Evolutionary conservation across 345 rosid species (phyloP).

Genomic region (Jatropha curcas): DNA sequence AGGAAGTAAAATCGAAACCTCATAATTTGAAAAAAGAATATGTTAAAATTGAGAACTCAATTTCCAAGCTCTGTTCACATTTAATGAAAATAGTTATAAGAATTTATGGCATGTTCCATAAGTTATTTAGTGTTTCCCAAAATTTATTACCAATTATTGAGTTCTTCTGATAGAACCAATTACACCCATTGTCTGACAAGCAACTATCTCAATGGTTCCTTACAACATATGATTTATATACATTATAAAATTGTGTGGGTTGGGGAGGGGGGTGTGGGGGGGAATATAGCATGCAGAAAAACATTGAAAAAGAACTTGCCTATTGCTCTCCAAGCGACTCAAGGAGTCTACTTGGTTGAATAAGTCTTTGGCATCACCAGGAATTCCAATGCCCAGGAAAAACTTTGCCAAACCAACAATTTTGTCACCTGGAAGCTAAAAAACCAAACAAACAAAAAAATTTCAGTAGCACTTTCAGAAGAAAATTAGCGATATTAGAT

Average conservation of each 20-base stretch:
- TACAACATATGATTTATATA: not conserved
- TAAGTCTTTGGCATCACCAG: constrained; percentile 84
- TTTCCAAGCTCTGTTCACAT: not conserved
- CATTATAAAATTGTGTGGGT: not conserved
- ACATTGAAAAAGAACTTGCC: constrained; percentile 44
- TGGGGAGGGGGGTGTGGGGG: no score
- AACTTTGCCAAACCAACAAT: constrained; percentile 84
- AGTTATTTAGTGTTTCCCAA: not conserved
- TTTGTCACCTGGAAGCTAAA: constrained; percentile 81
- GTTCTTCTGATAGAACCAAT: not conserved
- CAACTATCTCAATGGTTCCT: not conserved
- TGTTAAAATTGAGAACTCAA: not conserved
- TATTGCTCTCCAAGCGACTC: constrained; percentile 75
- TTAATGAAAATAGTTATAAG: not conserved
- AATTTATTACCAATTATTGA: not conserved
- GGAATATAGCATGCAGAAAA: not conserved
- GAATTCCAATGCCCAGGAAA: constrained; percentile 83
- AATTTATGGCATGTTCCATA: not conserved
- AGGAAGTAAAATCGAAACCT: constrained; percentile 19
- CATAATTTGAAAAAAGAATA: not conserved
- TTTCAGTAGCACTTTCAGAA: constrained; percentile 14
- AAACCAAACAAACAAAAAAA: constrained; percentile 30
- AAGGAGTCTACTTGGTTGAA: constrained; percentile 84
- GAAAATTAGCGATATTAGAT: constrained; percentile 9
- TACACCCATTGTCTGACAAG: not conserved